phyloP scores from a whole-genome alignment of 805 yeast species.

The Grigorovia humatica region DNA sequence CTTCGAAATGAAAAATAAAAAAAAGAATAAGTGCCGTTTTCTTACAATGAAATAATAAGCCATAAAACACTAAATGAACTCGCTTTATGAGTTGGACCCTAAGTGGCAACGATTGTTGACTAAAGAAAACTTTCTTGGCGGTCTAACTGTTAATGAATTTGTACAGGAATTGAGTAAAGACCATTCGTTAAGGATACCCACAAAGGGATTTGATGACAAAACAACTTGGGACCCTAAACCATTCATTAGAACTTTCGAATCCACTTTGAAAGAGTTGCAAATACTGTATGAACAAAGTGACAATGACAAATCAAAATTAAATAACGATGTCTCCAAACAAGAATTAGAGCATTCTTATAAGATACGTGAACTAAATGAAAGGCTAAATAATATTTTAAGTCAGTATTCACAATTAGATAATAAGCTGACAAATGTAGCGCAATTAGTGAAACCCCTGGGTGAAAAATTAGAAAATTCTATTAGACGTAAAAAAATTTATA shows the following conservation, averaged over 20 bases:
- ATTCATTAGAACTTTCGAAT: slow-evolving; percentile 84
- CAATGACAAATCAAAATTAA: slow-evolving; percentile 40
- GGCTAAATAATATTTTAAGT: slow-evolving; percentile 13
- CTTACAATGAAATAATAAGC: neutral
- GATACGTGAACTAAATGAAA: slow-evolving; percentile 35
- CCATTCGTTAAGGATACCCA: slow-evolving; percentile 28
- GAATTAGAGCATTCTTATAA: slow-evolving; percentile 62
- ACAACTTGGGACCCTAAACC: slow-evolving; percentile 68
- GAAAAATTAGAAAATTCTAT: slow-evolving; percentile 58
- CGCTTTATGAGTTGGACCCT: slow-evolving; percentile 53
- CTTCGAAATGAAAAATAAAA: neutral
- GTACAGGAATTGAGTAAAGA: slow-evolving; percentile 69
- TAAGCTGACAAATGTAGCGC: slow-evolving; percentile 38
- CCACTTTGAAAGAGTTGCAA: slow-evolving; percentile 64
- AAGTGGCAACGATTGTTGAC: slow-evolving; percentile 45
- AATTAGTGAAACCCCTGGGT: slow-evolving; percentile 58
- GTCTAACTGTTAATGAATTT: slow-evolving; percentile 66
- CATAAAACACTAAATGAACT: slow-evolving; percentile 23
- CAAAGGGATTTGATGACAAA: neutral
- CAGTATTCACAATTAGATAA: slow-evolving; percentile 21
- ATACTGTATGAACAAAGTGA: slow-evolving; percentile 48
- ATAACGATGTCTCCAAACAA: slow-evolving; percentile 44
- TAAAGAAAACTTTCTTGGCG: slow-evolving; percentile 54
- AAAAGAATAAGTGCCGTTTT: neutral
- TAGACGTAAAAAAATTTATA: slow-evolving; percentile 61